A percentile compares a stretch with the other conserved stretches of the same genome.
These are phyloP conservation scores for Cordyceps tenuipes DNA, from an alignment of 2,329 filamentous ascomycete species.

Conservation along the genomic window DNA sequence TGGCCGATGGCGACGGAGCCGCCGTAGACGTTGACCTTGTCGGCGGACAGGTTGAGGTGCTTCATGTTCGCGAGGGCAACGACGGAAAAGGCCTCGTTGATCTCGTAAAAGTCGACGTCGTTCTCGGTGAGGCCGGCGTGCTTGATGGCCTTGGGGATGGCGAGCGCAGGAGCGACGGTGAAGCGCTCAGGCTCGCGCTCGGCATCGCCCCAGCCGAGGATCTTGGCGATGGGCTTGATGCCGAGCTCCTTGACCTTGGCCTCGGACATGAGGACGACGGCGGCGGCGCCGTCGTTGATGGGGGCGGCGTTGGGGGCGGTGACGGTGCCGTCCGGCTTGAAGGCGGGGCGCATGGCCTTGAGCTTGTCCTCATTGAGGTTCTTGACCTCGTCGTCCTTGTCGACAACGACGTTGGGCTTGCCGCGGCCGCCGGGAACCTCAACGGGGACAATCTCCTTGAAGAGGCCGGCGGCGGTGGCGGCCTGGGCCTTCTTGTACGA, in stretches of 20 bases:
- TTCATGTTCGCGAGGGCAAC: conserved; percentile 96
- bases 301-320: conserved; percentile 96
- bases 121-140: conserved; percentile 76
- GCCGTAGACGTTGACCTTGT: conserved; percentile 92
- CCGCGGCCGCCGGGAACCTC: conserved; percentile 82
- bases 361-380: conserved; percentile 84
- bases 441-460: conserved; percentile 84
- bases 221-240: conserved; percentile 89
- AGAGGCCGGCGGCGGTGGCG: conserved; percentile 72
- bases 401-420: conserved; percentile 74
- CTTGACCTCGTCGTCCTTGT: conserved; percentile 91
- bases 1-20: conserved; percentile 94
- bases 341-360: conserved; percentile 74
- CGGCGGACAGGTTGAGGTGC: conserved; percentile 66
- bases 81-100: conserved; percentile 98
- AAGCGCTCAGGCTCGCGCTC: conserved; percentile 89
- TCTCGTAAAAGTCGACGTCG: conserved; percentile 88
- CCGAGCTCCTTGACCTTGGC: conserved; percentile 86
- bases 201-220: conserved; percentile 94
- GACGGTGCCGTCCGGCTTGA: conserved; percentile 77
- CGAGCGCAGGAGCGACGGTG: conserved; percentile 86
- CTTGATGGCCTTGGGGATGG: conserved; percentile 94
- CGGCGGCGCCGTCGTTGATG: conserved; percentile 88
- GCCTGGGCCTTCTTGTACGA: conserved; percentile 90
- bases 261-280: conserved; percentile 88